Conservation (phyloP, 1,284 basidiomycete species). For the Austroboletus rostrupii region DNA sequence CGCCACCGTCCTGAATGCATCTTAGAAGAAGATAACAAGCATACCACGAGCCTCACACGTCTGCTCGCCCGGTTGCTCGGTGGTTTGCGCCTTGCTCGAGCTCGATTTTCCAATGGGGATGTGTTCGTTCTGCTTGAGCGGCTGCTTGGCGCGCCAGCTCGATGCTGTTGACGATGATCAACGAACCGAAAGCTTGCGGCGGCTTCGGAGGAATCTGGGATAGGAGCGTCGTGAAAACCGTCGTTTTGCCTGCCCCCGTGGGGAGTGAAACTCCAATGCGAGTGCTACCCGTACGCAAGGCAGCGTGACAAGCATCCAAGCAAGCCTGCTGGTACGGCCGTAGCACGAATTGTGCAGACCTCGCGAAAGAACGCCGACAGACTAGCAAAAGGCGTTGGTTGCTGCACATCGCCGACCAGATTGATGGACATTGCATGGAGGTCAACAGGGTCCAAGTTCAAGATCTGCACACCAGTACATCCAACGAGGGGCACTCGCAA, state of each 20-base stretch:
- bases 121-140: constrained; percentile 62
- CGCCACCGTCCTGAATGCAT: constrained; percentile 69
- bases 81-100: constrained; percentile 86
- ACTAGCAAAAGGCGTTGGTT: not conserved
- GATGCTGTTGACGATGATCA: constrained; percentile 84
- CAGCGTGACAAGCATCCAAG: constrained; percentile 72
- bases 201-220: constrained; percentile 50
- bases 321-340: constrained; percentile 91
- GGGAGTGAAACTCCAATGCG: constrained; percentile 92
- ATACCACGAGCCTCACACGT: constrained; percentile 58
- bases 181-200: constrained; percentile 50
- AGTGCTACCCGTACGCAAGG: constrained; percentile 57
- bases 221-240: constrained; percentile 82
- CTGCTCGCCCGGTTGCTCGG: constrained; percentile 76
- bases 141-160: constrained; percentile 89
- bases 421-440: constrained; percentile 13
- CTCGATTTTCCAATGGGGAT: constrained; percentile 79
- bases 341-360: constrained; percentile 34
- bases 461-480: not conserved
- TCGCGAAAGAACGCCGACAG: constrained; percentile 9
- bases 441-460: not conserved
- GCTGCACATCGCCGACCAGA: constrained; percentile 1
- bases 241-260: constrained; percentile 92
- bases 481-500: constrained; percentile 15
- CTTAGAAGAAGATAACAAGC: not conserved